Evolutionary conservation across 2,329 filamentous ascomycete genomes (phyloP).

Genomic region (Sarocladium kiliense): DNA sequence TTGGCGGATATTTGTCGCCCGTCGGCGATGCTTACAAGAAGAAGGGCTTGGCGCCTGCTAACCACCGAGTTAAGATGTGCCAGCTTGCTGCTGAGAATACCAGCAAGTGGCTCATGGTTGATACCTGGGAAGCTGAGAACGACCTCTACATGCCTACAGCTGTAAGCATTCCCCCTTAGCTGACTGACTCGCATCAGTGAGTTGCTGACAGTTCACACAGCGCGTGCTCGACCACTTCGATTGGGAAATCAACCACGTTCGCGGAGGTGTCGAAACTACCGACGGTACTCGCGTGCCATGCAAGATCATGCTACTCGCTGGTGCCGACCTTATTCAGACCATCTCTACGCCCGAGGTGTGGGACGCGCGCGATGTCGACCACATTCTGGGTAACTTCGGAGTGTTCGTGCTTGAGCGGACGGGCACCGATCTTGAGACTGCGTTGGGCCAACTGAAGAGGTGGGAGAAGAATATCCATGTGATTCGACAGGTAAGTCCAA

Average conservation of each 20-base stretch:
- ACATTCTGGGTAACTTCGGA: slow-evolving; percentile 79
- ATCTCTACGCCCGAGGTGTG: slow-evolving; percentile 73
- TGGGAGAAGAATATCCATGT: slow-evolving; percentile 86
- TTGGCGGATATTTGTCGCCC: slow-evolving; percentile 54
- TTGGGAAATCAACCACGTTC: slow-evolving; percentile 73
- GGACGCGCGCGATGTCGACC: slow-evolving; percentile 78
- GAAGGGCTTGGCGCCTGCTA: slow-evolving; percentile 30
- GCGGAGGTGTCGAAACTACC: slow-evolving; percentile 69
- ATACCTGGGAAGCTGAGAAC: slow-evolving; percentile 82
- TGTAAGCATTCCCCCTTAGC: neutral
- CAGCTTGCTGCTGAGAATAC: slow-evolving; percentile 71
- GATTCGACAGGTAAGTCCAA: slow-evolving; percentile 51
- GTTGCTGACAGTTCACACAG: neutral
- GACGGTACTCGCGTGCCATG: slow-evolving; percentile 62
- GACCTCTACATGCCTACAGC: slow-evolving; percentile 82
- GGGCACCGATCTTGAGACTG: slow-evolving; percentile 85
- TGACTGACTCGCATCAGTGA: neutral
- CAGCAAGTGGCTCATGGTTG: slow-evolving; percentile 73
- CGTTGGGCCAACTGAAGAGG: slow-evolving; percentile 71
- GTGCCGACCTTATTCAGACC: slow-evolving; percentile 69
- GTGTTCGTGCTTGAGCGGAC: slow-evolving; percentile 83
- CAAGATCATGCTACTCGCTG: slow-evolving; percentile 76
- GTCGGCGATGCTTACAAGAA: slow-evolving; percentile 32
- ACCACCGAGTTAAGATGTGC: slow-evolving; percentile 64
- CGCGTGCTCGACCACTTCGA: slow-evolving; percentile 88